phyloP scores from a whole-genome alignment of 805 yeast genomes.

The Zygoascus ofunaensis region DNA sequence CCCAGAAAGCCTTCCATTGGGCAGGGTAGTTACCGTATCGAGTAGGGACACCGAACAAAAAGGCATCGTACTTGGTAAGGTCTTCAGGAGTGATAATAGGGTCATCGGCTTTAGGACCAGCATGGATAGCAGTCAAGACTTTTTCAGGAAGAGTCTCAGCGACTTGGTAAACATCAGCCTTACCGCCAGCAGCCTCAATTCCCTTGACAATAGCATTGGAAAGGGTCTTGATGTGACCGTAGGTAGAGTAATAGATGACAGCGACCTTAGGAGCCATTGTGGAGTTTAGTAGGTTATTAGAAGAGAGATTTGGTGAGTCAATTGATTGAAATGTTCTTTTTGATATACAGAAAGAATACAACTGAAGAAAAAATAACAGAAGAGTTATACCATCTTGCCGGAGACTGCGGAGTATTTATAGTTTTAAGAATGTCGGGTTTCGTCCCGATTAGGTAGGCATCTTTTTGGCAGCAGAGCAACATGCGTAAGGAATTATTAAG shows the following conservation, averaged over 20 bases:
- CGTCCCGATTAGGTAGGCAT: too few relatives aligned
- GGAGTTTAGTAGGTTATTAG: constrained; percentile 74
- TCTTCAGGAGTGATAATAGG: constrained; percentile 49
- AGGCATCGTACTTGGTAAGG: constrained; percentile 59
- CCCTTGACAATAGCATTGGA: constrained; percentile 66
- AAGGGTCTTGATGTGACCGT: constrained; percentile 62
- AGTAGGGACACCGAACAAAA: constrained; percentile 73
- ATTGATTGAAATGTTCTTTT: constrained; percentile 42
- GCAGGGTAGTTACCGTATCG: constrained; percentile 69
- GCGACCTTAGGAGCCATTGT: constrained; percentile 43
- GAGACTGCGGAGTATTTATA: too few relatives aligned
- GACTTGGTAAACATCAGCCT: constrained; percentile 37
- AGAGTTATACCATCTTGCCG: too few relatives aligned
- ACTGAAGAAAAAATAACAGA: too few relatives aligned
- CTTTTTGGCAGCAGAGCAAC: too few relatives aligned
- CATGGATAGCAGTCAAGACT: constrained; percentile 44
- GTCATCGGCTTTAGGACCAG: constrained; percentile 39
- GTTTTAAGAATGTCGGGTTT: too few relatives aligned
- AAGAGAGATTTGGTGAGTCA: constrained; percentile 56
- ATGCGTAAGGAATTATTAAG: too few relatives aligned
- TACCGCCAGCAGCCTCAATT: constrained; percentile 56
- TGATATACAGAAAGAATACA: too few relatives aligned
- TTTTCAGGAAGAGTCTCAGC: constrained; percentile 65
- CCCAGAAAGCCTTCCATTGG: constrained; percentile 73
- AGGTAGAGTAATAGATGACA: constrained; percentile 47